Base-by-base conservation (phyloP, 495 filamentous ascomycete species). In the Lasiosphaeria miniovina region DNA sequence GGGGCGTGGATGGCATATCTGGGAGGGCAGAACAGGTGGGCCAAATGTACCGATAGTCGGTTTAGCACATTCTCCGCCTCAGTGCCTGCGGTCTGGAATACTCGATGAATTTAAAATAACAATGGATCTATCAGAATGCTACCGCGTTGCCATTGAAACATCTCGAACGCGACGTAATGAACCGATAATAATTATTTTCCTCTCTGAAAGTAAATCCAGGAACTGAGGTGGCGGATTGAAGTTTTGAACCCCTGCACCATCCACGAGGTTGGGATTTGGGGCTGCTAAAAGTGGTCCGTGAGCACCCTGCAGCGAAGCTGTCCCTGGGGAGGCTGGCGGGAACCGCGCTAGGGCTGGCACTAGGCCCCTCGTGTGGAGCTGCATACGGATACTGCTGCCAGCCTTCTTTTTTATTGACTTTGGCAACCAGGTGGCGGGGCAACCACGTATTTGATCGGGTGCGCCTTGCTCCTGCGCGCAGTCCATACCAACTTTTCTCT, bases 371-470 rank as follows among this genome's bases (percentile, higher is more conserved):
- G 14, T 24, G 15, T 32, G 49, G 24, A 51, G 49, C 49, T 49
- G 24, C 24, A 2, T 24, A 24, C 24, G 0, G 24, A 2, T 24
- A 24, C 24, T 24, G 24, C 61, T 38, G 57, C 61, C 61, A 63
- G 49, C 61, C 61, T 56, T 49, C 49, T 49, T 35, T 46, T 65
- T 65, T 65, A 61, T 65, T 65, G 63, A 65, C 63, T 65, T 65
- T 31, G 48, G 15, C 43, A 64, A 40, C 17, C 17, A 52, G 62
- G 62, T 65, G 63, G 63, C 63, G 59, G 63, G 63, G 63, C 62
- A 65, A 65, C 59, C 55, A 36, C 50, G 35, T 65, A 65, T 61
- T 61, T 61, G 45, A 48, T 45, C 24, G 31, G 54, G 48, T 57
- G 45, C 55, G 36, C 48, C 52, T 40, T 36, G 15, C 12, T 10